These are phyloP conservation scores for Auricularia auricula-judae DNA, from an alignment of 768 basidiomycete species.

Conservation along the genomic window DNA sequence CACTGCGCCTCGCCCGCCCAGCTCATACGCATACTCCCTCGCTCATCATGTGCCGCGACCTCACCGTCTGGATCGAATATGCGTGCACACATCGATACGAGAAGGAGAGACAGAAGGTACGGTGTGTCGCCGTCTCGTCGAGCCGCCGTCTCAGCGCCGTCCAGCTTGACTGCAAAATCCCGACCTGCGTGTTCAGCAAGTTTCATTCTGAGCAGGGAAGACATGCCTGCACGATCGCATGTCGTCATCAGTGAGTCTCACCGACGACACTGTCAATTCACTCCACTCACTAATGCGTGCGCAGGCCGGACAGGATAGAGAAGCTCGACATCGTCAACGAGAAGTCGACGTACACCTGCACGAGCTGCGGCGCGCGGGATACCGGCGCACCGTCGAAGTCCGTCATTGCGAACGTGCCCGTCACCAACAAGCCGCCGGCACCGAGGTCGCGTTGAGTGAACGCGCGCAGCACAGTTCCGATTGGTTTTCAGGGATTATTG, in stretches of 20 bases:
- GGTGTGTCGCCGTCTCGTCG: not conserved
- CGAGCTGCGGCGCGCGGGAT: not conserved
- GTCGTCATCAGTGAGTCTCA: conserved; percentile 23
- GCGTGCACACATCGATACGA: conserved; percentile 22
- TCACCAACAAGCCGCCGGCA: no score
- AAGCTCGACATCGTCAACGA: not conserved
- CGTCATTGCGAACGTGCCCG: no score
- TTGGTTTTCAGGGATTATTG: no score
- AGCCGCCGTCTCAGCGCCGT: not conserved
- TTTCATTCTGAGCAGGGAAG: conserved; percentile 16
- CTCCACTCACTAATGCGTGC: no score
- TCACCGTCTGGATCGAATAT: conserved; percentile 24
- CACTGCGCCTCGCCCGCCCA: not conserved
- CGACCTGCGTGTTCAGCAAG: conserved; percentile 29
- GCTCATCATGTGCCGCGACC: conserved; percentile 22
- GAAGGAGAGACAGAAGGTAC: conserved; percentile 25
- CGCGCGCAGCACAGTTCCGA: no score
- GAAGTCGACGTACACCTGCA: not conserved
- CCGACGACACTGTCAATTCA: not conserved
- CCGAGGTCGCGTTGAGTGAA: no score
- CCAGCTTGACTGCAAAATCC: conserved; percentile 39
- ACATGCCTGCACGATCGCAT: conserved; percentile 29
- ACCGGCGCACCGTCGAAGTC: not conserved
- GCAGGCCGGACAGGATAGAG: no score
- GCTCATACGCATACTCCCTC: not conserved